Base-by-base conservation (phyloP, 2,329 filamentous ascomycete species). In the Exophiala aquamarina region DNA sequence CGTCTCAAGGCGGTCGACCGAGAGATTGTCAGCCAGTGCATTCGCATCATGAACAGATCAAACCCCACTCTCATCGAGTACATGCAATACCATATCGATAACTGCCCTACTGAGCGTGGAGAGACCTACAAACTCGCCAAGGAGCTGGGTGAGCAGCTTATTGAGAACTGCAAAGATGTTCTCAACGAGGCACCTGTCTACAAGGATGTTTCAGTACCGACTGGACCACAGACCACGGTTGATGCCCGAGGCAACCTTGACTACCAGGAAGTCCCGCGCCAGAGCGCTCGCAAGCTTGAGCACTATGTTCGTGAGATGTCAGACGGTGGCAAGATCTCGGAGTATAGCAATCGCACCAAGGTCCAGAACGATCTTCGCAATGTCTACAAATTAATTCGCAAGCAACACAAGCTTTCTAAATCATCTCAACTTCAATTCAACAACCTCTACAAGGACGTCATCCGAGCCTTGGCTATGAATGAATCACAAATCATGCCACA, bases 21-120 rank as follows among this genome's bases (percentile, higher is more conserved):
- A 55, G 93, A 98, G 70, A 98, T 97, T 61, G 93, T 98, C 66
- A 96, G 91, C 71, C 91, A 91, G 68, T 98, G 93, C 73, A 97
- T 98, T 64, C 87, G 89, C 59, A 93, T 98, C 72, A 98, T 98
- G 93, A 98, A 96, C 76, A 87, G 93, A 54, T 95, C 93, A 26
- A 98, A 97, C 67, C 93, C 93, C 2, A 86, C 89, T 28, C 82
- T 98, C 1, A 81, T 98, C 49, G 92, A 98, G 60, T 98, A 96
- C 71, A 98, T 98, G 93, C 93, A 98, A 67, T 97, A 98, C 63
- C 93, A 98, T 73, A 98, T 98, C 63, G 93, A 98, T 63, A 93
- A 97, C 75, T 97, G 92, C 74, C 93, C 93, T 1, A 91, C 91
- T 0, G 91, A 98, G 65, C 86, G 92, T 41, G 93, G 93, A 49